Evolutionary conservation across 805 yeast species (phyloP), one percentile per base, ranked within the genome.

Genomic region (Ogataea populi-albae): DNA sequence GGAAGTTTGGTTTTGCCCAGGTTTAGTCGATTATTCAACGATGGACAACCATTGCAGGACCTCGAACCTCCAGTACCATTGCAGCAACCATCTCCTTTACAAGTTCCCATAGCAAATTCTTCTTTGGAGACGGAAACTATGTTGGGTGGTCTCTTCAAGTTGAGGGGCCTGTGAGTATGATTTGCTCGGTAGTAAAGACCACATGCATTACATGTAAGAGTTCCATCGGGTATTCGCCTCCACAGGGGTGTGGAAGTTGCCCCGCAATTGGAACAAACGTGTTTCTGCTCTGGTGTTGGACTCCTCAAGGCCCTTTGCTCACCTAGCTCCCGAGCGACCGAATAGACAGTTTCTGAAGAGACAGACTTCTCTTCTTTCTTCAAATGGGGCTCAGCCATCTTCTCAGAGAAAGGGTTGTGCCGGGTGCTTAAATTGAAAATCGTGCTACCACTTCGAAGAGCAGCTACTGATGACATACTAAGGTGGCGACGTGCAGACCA

Each of bases 21-120:
- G 14, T 73, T 63, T 17, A 76, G 69, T 42, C 94, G 69, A 59
- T 85, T 86, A 55, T 86, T 85, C 54, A 59, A 84, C 4, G 93
- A 86, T 2, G 95, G 93, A 54, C 95, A 86, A 2, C 89, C 88
- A 44, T 75, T 69, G 58, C 95, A 86, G 3, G 86, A 86, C 5
- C 70, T 69, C 3, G 87, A 61, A 1, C 95, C 95, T 5, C 95
- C 95, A 3, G 89, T 85, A 3, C 95, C 95, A 51, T 86, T 85
- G 58, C 95, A 86, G 40, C 78, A 70, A 4, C 95, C 88, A 46
- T 79, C 81, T 2, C 89, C 89, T 23, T 78, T 73, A 49, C 89
- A 82, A 4, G 80, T 67, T 2, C 87, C 88, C 3, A 40, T 38
- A 12, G 47, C 46, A 4, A 42, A 35, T 19, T 64, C 62, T n/a